These are phyloP conservation scores for Thozetella sp. DNA, from an alignment of 495 filamentous ascomycete species.

Conservation along the genomic window DNA sequence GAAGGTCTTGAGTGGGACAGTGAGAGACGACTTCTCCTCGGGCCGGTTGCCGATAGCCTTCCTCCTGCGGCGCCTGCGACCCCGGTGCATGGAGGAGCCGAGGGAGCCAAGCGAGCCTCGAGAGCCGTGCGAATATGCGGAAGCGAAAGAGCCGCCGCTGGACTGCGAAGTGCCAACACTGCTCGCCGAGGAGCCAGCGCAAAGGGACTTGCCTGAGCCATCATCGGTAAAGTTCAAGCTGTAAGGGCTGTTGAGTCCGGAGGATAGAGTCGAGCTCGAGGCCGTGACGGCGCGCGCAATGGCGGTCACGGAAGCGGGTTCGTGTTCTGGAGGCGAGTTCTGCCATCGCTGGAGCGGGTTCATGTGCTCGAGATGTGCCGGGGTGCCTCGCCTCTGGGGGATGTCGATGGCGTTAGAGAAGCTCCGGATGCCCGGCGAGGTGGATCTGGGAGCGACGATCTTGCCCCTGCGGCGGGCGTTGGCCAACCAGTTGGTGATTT, in stretches of 20 bases:
- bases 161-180: conserved; percentile 73
- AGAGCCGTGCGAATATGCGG: conserved; percentile 71
- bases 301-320: conserved; percentile 77
- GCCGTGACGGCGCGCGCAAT: conserved; percentile 77
- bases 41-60: conserved; percentile 38
- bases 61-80: conserved; percentile 70
- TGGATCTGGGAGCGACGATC: conserved; percentile 59
- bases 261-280: conserved; percentile 49
- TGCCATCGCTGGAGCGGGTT: conserved; percentile 87
- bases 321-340: conserved; percentile 83
- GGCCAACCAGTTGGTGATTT: conserved; percentile 86
- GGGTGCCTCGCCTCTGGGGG: conserved; percentile 47
- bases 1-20: conserved; percentile 56
- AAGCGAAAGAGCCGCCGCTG: conserved; percentile 69
- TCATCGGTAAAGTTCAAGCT: conserved; percentile 59
- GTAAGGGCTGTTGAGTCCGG: conserved; percentile 54
- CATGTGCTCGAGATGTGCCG: conserved; percentile 62
- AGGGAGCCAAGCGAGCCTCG: conserved; percentile 69
- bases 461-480: conserved; percentile 82
- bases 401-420: conserved; percentile 69
- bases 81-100: conserved; percentile 54
- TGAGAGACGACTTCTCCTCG: conserved; percentile 19
- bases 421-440: conserved; percentile 55
- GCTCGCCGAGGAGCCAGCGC: conserved; percentile 70
- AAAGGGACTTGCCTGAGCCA: conserved; percentile 70